These are phyloP conservation scores for Gymnopilus junonius DNA, from an alignment of 768 basidiomycete species.

Conservation along the genomic window DNA sequence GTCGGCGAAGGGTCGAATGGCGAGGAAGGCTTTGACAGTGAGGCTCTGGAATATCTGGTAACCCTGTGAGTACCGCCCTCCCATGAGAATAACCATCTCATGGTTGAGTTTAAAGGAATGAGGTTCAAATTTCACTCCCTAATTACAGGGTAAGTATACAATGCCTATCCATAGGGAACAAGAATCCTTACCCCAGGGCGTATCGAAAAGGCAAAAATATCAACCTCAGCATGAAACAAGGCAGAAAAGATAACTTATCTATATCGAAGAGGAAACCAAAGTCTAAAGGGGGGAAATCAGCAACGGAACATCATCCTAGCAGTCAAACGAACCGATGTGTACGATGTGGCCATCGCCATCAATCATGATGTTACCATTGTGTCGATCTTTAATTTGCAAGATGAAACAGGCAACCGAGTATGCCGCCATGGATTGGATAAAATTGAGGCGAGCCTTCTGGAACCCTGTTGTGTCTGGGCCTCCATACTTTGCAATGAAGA, in stretches of 20 bases:
- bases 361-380: conserved; percentile 99
- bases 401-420: conserved; percentile 99
- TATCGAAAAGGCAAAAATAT: conserved; percentile 33
- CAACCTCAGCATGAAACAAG: conserved; percentile 29
- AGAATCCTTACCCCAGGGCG: conserved; percentile 66
- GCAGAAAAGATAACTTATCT: conserved; percentile 68
- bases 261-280: conserved; percentile 98
- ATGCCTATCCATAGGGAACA: conserved; percentile 1
- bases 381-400: conserved; percentile 96
- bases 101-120: conserved; percentile 98
- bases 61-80: conserved; percentile 91
- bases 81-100: conserved; percentile 99
- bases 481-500: conserved; percentile 94
- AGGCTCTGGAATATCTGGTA: conserved; percentile 94
- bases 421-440: conserved; percentile 99
- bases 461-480: conserved; percentile 88
- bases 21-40: conserved; percentile 95
- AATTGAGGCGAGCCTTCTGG: conserved; percentile 92
- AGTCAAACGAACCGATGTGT: conserved; percentile 74
- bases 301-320: neutral
- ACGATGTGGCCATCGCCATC: conserved; percentile 97
- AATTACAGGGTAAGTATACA: conserved; percentile 11
- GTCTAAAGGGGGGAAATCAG: conserved; percentile 34
- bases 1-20: conserved; percentile 92
- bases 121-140: conserved; percentile 99